Evolutionary conservation across 768 basidiomycete species (phyloP), one percentile per base, ranked within the genome.

Genomic region (Trametopsis cervina): DNA sequence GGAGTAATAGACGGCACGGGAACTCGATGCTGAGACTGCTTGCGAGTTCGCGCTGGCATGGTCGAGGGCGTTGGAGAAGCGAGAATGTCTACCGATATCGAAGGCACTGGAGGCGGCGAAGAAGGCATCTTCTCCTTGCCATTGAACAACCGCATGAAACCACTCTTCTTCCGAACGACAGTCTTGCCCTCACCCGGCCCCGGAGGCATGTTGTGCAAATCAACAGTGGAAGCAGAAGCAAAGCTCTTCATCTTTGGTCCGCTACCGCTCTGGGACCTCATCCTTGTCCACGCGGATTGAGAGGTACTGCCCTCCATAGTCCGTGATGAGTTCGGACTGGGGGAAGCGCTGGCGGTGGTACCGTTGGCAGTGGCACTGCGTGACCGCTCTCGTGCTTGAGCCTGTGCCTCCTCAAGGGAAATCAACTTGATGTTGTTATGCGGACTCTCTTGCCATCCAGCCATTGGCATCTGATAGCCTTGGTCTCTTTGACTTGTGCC

Each of bases 101-200:
- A 62, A 11, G 83, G 82, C 7, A 86, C 72, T 15, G 85, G 80
- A 4, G 80, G 80, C 1, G 75, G 75, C 6, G 65, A 63, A 4
- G 58, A 60, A 65, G 18, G 77, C 72, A 49, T 66, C 43, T 66
- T 66, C 17, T 66, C 66, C 59, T 73, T 77, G 17, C 73, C 72
- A 57, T 82, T 79, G 60, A 90, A 89, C 10, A 91, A 66, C 43
- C 83, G 72, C 81, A 90, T 77, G 60, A 91, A 87, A 2, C 76
- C 88, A 53, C 87, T 89, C 62, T 84, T 89, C 70, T 85, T 89
- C 51, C 83, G 83, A 56, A 77, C 86, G 42, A 90, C 62, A 1
- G 65, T 54, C 56, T 78, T 83, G 9, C 35, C 38, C 9, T 49
- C 55, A 18, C 44, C 13, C 2, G 54, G 24, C 12, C 56, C 45